Conservation (phyloP, 179 eudicot species). For the Patellifolia procumbens region DNA sequence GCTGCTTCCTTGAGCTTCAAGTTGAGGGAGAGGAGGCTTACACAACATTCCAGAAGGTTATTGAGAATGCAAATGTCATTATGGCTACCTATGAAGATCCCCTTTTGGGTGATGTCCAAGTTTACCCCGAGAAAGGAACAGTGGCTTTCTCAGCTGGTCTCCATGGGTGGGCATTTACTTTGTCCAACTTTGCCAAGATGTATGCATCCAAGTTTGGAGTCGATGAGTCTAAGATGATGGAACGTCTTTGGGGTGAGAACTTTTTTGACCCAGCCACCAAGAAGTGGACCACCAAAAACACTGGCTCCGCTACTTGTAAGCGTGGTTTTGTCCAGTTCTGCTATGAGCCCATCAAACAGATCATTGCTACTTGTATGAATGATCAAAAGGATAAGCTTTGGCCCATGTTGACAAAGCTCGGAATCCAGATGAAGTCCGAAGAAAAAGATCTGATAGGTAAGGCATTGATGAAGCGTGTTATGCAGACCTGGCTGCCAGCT, state of each 20-base stretch:
- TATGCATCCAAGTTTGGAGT: constrained; percentile 29
- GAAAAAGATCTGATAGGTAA: constrained; percentile 31
- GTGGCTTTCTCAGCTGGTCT: constrained; percentile 28
- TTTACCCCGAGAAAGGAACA: constrained; percentile 33
- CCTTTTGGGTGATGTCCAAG: constrained; percentile 29
- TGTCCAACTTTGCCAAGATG: constrained; percentile 32
- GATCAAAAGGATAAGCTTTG: constrained; percentile 31
- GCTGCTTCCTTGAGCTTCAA: constrained; percentile 35
- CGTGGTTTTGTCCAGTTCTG: constrained; percentile 34
- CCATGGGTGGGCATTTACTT: constrained; percentile 27
- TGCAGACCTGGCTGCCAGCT: constrained; percentile 35
- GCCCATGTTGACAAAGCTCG: constrained; percentile 32
- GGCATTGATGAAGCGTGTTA: constrained; percentile 35
- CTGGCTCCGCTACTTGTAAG: constrained; percentile 22
- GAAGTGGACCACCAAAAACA: constrained; percentile 30
- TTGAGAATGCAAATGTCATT: constrained; percentile 26
- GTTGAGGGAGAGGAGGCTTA: constrained; percentile 34
- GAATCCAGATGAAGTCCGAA: constrained; percentile 21
- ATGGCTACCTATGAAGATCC: constrained; percentile 32
- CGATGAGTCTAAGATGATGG: constrained; percentile 32
- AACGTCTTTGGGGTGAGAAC: constrained; percentile 34
- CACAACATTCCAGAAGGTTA: constrained; percentile 33
- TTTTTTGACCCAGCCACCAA: constrained; percentile 30
- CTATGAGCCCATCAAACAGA: constrained; percentile 32
- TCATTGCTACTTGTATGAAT: constrained; percentile 29